A percentile compares a stretch with the other conserved stretches of the same genome.
phyloP scores from a whole-genome alignment of 2,329 filamentous ascomycete species.

The Gyromitra esculenta region DNA sequence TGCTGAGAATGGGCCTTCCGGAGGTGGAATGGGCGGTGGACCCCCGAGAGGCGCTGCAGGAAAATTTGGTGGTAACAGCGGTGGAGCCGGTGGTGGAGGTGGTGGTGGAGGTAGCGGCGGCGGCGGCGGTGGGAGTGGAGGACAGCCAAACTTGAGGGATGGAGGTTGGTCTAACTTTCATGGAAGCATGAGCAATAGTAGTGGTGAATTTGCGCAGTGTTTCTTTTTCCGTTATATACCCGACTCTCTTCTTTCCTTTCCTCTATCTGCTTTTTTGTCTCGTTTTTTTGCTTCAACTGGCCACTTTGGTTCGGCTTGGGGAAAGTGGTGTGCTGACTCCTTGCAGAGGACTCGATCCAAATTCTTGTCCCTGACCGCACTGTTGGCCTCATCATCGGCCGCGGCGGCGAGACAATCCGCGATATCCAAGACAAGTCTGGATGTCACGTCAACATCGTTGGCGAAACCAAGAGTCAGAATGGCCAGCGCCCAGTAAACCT shows the following conservation, averaged over 20 bases:
- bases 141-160: conserved; percentile 57
- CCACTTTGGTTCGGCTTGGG: neutral
- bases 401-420: conserved; percentile 89
- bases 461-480: conserved; percentile 91
- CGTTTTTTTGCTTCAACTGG: conserved; percentile 7
- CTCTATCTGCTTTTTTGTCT: neutral
- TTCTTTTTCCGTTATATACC: conserved; percentile 46
- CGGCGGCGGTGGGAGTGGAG: conserved; percentile 15
- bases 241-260: neutral
- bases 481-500: conserved; percentile 89
- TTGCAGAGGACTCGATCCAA: conserved; percentile 81
- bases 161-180: conserved; percentile 56
- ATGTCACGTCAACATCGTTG: conserved; percentile 96
- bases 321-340: conserved; percentile 33
- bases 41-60: conserved; percentile 38
- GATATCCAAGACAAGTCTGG: conserved; percentile 89
- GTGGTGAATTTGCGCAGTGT: conserved; percentile 48
- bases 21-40: conserved; percentile 60
- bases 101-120: conserved; percentile 25
- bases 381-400: conserved; percentile 91
- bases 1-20: conserved; percentile 75
- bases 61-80: conserved; percentile 40
- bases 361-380: conserved; percentile 96
- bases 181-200: conserved; percentile 49
- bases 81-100: conserved; percentile 59